These are phyloP conservation scores for Lactarius hengduanensis DNA, from an alignment of 768 basidiomycete species.

Conservation along the genomic window DNA sequence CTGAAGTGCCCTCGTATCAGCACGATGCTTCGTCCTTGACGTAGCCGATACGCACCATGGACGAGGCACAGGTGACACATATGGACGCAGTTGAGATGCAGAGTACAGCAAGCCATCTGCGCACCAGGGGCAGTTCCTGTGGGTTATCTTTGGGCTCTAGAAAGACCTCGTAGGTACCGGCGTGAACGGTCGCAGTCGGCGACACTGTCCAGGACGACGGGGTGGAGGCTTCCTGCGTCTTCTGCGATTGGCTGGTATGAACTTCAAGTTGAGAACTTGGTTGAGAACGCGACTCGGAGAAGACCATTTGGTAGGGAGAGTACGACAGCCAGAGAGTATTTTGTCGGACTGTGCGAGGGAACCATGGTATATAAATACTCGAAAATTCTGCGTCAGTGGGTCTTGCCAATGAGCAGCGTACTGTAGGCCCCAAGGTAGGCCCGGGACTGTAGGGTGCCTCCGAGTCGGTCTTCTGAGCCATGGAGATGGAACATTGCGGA, in stretches of 20 bases:
- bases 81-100: constrained; percentile 29
- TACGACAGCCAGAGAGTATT: background rate
- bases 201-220: background rate
- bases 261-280: background rate
- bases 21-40: background rate
- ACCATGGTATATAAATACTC: background rate
- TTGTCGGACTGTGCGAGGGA: background rate
- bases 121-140: constrained; percentile 24
- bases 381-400: background rate
- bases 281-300: background rate
- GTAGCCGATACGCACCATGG: constrained; percentile 25
- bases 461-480: too few relatives aligned
- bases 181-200: background rate
- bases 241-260: background rate
- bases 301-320: background rate
- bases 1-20: constrained; percentile 24
- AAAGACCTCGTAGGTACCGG: constrained; percentile 21
- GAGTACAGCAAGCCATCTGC: constrained; percentile 31
- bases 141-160: constrained; percentile 30
- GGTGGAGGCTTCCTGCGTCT: background rate
- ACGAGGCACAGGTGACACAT: constrained; percentile 32
- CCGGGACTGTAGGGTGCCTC: too few relatives aligned
- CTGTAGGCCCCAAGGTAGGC: too few relatives aligned
- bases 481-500: background rate
- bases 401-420: too few relatives aligned